Evolutionary conservation across 1,284 basidiomycete genomes (phyloP).

Genomic region (Schizophyllum amplum): DNA sequence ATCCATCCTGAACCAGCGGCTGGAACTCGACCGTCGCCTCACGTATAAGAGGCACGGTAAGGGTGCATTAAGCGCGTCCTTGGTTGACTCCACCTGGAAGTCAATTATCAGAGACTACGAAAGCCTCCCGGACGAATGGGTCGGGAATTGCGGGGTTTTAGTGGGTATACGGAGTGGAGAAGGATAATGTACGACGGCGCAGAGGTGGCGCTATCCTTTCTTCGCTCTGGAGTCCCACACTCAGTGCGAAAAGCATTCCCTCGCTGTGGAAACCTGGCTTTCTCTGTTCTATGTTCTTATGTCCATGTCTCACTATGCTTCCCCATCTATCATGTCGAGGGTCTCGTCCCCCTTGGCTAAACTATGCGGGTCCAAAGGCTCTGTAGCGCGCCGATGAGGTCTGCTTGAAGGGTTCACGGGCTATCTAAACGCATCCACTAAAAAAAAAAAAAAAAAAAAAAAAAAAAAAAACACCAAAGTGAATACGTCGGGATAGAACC

Average conservation of each 20-base stretch:
- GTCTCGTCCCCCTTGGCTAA: too few relatives aligned
- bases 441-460: too few relatives aligned
- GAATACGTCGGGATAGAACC: too few relatives aligned
- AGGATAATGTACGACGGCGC: background rate
- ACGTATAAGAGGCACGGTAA: constrained; percentile 2
- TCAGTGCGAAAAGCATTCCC: background rate
- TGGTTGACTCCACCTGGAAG: constrained; percentile 5
- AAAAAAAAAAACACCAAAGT: too few relatives aligned
- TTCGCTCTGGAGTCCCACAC: background rate
- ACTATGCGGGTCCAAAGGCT: too few relatives aligned
- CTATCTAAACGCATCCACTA: too few relatives aligned
- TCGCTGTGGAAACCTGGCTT: background rate
- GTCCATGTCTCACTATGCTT: background rate
- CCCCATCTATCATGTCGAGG: too few relatives aligned
- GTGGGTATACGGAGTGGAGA: constrained; percentile 6
- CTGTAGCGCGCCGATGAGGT: too few relatives aligned
- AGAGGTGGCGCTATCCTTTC: background rate
- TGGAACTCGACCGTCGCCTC: constrained; percentile 1
- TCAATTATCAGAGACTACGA: constrained; percentile 1
- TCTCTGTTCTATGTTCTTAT: background rate
- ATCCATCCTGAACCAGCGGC: background rate
- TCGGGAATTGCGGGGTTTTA: constrained; percentile 8
- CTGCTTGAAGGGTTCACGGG: too few relatives aligned
- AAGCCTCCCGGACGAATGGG: constrained; percentile 6
- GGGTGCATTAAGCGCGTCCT: constrained; percentile 1